Evolutionary conservation across 1,284 basidiomycete genomes (phyloP).

Genomic region (Somion occarium): DNA sequence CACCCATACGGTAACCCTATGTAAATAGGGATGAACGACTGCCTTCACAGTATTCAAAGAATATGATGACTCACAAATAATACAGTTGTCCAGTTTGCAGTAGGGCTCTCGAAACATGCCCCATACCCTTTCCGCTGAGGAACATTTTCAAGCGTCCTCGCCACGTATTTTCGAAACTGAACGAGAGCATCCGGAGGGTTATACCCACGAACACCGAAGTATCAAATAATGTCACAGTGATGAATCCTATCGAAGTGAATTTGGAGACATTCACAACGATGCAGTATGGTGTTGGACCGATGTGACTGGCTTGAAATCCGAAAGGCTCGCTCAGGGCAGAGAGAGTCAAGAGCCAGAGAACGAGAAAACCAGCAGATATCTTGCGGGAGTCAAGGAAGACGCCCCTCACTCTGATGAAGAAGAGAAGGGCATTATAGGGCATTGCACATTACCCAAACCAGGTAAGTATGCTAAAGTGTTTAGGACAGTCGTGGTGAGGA

Average conservation of each 20-base stretch:
- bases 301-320: conserved; percentile 20
- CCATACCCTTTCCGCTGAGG: background rate
- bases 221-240: conserved; percentile 24
- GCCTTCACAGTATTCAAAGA: background rate
- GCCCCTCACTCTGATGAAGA: conserved; percentile 32
- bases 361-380: conserved; percentile 22
- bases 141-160: background rate
- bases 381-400: conserved; percentile 24
- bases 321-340: conserved; percentile 19
- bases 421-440: conserved; percentile 28
- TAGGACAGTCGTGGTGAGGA: too few species aligned
- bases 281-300: conserved; percentile 16
- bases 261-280: conserved; percentile 16
- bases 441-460: background rate
- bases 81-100: conserved; percentile 2
- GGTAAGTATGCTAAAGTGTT: background rate
- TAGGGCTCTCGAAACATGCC: background rate
- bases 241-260: conserved; percentile 17
- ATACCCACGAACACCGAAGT: conserved; percentile 9
- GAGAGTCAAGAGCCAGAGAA: conserved; percentile 28
- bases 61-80: conserved; percentile 7
- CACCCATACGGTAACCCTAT: conserved; percentile 18
- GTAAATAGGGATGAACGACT: background rate
- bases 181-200: conserved; percentile 17
- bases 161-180: conserved; percentile 3